phyloP scores from a whole-genome alignment of 345 rosid species.

The Eucalyptus fibrosa region DNA sequence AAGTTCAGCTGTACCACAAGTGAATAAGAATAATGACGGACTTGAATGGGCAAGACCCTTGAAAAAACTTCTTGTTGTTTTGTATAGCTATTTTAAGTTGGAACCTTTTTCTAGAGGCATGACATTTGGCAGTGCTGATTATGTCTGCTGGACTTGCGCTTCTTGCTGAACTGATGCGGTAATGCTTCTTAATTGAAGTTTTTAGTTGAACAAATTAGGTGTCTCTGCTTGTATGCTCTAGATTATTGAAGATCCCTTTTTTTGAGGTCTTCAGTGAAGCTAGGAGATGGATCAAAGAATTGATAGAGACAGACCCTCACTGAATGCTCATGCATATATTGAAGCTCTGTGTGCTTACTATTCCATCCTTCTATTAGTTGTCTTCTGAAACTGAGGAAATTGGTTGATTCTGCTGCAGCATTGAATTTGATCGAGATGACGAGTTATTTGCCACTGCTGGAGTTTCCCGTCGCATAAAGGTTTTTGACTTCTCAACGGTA shows the following conservation, averaged over 20 bases:
- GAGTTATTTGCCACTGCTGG: slow-evolving; percentile 98
- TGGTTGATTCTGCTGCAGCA: slow-evolving; percentile 38
- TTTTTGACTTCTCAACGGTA: slow-evolving; percentile 88
- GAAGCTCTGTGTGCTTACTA: not conserved
- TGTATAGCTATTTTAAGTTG: not conserved
- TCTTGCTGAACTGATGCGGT: not conserved
- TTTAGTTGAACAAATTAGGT: not conserved
- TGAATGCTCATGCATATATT: not conserved
- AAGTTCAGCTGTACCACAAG: not conserved
- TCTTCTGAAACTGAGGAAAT: not conserved
- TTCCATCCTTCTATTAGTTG: not conserved
- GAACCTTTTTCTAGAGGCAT: not conserved
- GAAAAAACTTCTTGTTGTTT: not conserved
- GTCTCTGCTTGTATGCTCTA: not conserved
- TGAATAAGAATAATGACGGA: not conserved
- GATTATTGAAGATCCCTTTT: not conserved
- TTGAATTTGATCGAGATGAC: slow-evolving; percentile 97
- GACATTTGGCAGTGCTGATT: not conserved
- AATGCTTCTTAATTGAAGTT: not conserved
- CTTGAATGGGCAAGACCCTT: not conserved
- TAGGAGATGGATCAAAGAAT: not conserved
- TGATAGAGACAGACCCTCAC: not conserved
- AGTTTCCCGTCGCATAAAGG: slow-evolving; percentile 90
- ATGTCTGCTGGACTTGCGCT: not conserved
- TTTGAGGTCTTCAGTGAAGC: not conserved